Conservation (phyloP, 371 early-diverging fungal species). For the Rhizomucor pusillus region DNA sequence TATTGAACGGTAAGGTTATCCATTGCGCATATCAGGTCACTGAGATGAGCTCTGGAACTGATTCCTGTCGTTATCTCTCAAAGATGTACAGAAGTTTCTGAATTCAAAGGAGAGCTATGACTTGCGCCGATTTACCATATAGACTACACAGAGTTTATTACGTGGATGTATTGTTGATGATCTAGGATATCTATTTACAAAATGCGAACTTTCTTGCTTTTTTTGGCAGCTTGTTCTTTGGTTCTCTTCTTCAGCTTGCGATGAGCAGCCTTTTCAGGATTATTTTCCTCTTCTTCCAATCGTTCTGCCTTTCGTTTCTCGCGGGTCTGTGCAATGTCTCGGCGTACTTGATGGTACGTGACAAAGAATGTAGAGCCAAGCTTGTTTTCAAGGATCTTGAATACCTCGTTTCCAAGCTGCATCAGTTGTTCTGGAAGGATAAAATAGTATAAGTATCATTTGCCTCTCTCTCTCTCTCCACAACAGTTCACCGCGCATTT, state of each 20-base stretch:
- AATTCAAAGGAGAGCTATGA: constrained; percentile 66
- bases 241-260: neutral
- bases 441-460: neutral
- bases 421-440: constrained; percentile 64
- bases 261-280: neutral
- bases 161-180: no score
- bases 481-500: neutral
- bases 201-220: constrained; percentile 7
- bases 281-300: neutral
- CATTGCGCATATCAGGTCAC: no score
- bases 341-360: constrained; percentile 71
- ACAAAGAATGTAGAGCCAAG: constrained; percentile 78
- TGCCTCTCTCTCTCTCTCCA: neutral
- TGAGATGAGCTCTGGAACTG: no score
- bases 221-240: constrained; percentile 1
- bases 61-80: neutral
- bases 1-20: constrained; percentile 12
- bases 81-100: constrained; percentile 35
- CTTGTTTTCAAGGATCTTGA: constrained; percentile 73
- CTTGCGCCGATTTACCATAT: constrained; percentile 90
- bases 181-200: neutral
- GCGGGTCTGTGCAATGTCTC: constrained; percentile 36
- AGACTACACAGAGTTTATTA: no score
- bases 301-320: constrained; percentile 61
- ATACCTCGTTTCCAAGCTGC: constrained; percentile 76